Conservation (phyloP, 108 stramenopile species). For the Stephanodiscus triporus region DNA sequence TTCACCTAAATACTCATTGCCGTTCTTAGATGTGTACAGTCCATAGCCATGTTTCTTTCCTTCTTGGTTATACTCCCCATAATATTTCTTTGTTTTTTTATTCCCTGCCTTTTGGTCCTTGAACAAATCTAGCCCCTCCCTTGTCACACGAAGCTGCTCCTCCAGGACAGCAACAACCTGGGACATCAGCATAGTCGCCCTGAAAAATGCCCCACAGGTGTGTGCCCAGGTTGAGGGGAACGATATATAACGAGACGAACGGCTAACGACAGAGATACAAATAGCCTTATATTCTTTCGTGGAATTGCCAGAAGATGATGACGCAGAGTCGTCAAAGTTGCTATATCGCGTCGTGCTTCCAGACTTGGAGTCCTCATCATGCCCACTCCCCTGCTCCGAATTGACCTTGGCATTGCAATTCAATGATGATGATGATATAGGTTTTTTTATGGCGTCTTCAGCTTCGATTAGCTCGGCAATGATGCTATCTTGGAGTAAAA, state of each 20-base stretch:
- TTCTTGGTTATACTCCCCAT: constrained; percentile 38
- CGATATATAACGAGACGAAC: constrained; percentile 29
- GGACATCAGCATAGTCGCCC: constrained; percentile 27
- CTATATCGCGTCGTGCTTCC: too few relatives aligned
- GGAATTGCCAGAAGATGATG: constrained; percentile 22
- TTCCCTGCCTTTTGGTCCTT: constrained; percentile 18
- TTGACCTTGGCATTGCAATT: too few relatives aligned
- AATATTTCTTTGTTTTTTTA: constrained; percentile 31
- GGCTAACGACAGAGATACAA: constrained; percentile 34
- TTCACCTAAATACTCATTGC: constrained; percentile 44
- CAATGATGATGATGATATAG: too few relatives aligned
- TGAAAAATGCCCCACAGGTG: constrained; percentile 38
- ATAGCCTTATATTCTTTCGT: constrained; percentile 45
- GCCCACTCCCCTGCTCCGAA: too few relatives aligned
- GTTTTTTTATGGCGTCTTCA: too few relatives aligned
- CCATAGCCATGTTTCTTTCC: constrained; percentile 48
- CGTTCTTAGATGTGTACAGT: constrained; percentile 44
- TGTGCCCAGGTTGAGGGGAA: constrained; percentile 39
- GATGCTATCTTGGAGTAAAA: too few relatives aligned
- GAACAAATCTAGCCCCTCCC: background rate
- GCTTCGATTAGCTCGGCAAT: too few relatives aligned
- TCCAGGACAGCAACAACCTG: constrained; percentile 39
- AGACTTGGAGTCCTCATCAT: too few relatives aligned
- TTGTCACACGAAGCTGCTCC: constrained; percentile 32
- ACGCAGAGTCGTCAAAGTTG: background rate